Evolutionary conservation across 1,139 yeast genomes (phyloP).

Genomic region (Diutina scorzettiae): DNA sequence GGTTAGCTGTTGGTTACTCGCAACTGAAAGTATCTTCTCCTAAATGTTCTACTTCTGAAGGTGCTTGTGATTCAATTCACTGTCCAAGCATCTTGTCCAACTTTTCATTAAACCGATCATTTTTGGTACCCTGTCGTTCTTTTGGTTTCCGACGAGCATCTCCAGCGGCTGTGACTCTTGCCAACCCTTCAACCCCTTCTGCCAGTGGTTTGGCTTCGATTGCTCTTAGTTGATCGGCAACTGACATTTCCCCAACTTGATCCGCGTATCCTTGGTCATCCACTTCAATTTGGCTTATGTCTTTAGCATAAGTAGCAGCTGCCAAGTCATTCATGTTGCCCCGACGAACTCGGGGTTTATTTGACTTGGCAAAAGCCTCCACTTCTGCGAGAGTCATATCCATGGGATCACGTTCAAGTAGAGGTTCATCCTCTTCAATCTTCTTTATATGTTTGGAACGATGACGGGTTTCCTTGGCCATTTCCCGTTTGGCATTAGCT

Average conservation of each 20-base stretch:
- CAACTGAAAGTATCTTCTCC: too few relatives aligned
- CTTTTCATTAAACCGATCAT: conserved; percentile 1
- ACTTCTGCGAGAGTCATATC: conserved; percentile 14
- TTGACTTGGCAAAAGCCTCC: conserved; percentile 52
- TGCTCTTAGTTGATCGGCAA: not conserved
- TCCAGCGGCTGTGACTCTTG: not conserved
- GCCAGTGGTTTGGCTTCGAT: not conserved
- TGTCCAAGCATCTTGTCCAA: conserved; percentile 2
- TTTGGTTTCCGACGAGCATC: not conserved
- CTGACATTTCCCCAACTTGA: not conserved
- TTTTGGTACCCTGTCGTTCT: not conserved
- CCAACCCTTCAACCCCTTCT: not conserved
- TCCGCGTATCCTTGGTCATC: conserved; percentile 31
- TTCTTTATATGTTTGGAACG: too few relatives aligned
- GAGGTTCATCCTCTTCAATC: too few relatives aligned
- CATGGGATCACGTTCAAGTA: not conserved
- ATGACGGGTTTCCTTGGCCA: too few relatives aligned
- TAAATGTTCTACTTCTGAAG: too few relatives aligned
- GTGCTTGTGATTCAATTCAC: too few relatives aligned
- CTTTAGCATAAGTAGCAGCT: conserved; percentile 26
- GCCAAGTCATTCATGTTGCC: conserved; percentile 43
- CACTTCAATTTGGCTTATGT: conserved; percentile 24
- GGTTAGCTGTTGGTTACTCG: too few relatives aligned
- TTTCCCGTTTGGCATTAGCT: too few relatives aligned
- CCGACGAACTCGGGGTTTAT: conserved; percentile 12